A percentile compares a stretch with the other conserved stretches of the same genome.
These are phyloP conservation scores for Amborella trichopoda DNA, from an alignment of 164 flowering plant species.

Conservation along the genomic window DNA sequence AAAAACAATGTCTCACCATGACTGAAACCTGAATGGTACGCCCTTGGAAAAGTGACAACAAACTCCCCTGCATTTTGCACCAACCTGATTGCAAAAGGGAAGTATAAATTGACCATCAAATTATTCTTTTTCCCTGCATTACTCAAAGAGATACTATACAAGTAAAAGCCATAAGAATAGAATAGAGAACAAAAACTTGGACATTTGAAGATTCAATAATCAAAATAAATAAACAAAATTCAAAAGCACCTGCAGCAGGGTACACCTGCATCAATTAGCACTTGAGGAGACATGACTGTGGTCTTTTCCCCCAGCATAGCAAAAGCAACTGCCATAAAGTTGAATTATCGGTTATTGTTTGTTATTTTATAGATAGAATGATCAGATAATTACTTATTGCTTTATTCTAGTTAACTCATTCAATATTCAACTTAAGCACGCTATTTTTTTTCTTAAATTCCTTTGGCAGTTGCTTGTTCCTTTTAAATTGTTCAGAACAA, in stretches of 20 bases:
- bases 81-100: slow-evolving; percentile 44
- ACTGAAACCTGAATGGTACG: slow-evolving; percentile 97
- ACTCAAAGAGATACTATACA: too few species aligned
- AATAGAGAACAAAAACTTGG: background rate
- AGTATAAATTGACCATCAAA: slow-evolving; percentile 2
- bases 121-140: too few species aligned
- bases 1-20: too few species aligned
- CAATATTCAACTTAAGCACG: too few species aligned
- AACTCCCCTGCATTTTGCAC: slow-evolving; percentile 99
- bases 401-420: too few species aligned
- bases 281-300: slow-evolving; percentile 97
- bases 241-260: slow-evolving; percentile 91
- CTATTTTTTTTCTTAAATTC: too few species aligned
- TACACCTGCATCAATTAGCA: slow-evolving; percentile 69
- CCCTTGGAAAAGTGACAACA: slow-evolving; percentile 97
- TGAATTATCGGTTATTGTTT: too few species aligned
- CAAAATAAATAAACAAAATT: background rate
- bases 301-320: slow-evolving; percentile 94
- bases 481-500: too few species aligned
- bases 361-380: too few species aligned
- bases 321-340: slow-evolving; percentile 57
- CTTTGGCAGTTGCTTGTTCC: too few species aligned
- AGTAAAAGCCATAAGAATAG: too few species aligned
- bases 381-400: too few species aligned
- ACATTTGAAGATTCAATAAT: background rate